These are phyloP conservation scores for Platanthera zijinensis DNA, from an alignment of 106 monocot species.

Conservation along the genomic window DNA sequence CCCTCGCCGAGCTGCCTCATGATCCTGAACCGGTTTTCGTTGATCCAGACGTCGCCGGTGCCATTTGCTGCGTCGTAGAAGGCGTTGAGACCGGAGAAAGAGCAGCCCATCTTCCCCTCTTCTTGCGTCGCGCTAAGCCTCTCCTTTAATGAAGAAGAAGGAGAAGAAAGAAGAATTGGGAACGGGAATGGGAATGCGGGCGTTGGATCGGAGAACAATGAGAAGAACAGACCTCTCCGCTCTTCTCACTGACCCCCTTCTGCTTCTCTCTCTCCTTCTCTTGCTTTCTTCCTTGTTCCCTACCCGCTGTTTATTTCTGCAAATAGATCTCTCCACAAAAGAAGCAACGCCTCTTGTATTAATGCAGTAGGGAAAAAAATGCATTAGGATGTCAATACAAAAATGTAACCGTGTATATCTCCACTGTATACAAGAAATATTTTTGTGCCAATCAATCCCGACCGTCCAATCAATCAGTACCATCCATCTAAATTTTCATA, in stretches of 20 bases:
- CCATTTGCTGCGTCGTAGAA: conserved; percentile 84
- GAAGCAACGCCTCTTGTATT: background rate
- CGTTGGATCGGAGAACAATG: background rate
- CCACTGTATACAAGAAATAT: too few relatives aligned
- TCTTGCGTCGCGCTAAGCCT: background rate
- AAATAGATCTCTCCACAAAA: conserved; percentile 4
- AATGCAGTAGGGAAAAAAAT: too few relatives aligned
- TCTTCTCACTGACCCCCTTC: conserved; percentile 5
- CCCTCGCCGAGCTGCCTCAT: conserved; percentile 89
- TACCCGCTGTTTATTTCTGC: background rate
- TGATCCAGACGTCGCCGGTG: conserved; percentile 92
- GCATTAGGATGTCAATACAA: too few relatives aligned
- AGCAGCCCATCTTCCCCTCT: conserved; percentile 69
- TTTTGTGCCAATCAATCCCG: too few relatives aligned
- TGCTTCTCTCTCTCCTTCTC: background rate
- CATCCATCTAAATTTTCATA: too few relatives aligned
- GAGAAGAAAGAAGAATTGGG: background rate
- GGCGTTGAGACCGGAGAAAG: conserved; percentile 89
- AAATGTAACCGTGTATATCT: too few relatives aligned
- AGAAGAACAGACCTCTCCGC: conserved; percentile 1
- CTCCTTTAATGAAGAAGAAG: background rate
- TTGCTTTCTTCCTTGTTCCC: background rate
- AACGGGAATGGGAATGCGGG: background rate
- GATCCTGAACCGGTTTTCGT: conserved; percentile 87
- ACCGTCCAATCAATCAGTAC: too few relatives aligned